Evolutionary conservation across 768 basidiomycete species (phyloP), one percentile per base, ranked within the genome.

Genomic region (Russula abietina): DNA sequence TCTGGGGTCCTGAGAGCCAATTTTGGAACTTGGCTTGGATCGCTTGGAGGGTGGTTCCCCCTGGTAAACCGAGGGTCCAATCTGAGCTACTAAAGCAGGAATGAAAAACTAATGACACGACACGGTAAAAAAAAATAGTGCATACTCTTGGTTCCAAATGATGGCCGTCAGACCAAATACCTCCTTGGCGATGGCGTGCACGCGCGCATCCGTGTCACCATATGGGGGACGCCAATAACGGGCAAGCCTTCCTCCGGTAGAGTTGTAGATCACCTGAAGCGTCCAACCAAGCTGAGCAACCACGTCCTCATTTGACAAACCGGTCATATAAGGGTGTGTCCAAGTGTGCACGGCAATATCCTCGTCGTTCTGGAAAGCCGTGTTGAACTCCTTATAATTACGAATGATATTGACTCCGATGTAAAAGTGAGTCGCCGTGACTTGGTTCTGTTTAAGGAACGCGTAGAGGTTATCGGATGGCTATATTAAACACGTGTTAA

Each of bases 91-190:
- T 91, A 69, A 39, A 41, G 55, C 10, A 26, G 28, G 59, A 30
- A 55, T 12, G 48, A 48, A 48, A 60, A 56, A 54, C n/a, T 14
- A 39, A 58, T 5, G 51, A 58, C 56, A 32, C 54, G 14, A 49
- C 36, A 50, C 10, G 54, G 41, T 5, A 14, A 26, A n/a, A 65
- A 16, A 26, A 65, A 24, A 53, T 16, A 10, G 9, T 22, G 64
- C 82, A 57, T 75, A 91, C 89, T 95, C 94, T 62, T 86, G 82
- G 74, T 96, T 94, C 95, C 95, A 98, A 67, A 91, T 75, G 59
- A 95, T 82, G n/a, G 90, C 88, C 24, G 80, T 79, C 66, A 98
- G 73, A 28, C 90, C 92, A 71, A 97, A 94, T 36, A 94, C 87
- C 71, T 91, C 85, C 70, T 81, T 78, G 28, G 94, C 95, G 69